Evolutionary conservation across 768 basidiomycete species (phyloP).

Genomic region (Lyophyllum shimeji): DNA sequence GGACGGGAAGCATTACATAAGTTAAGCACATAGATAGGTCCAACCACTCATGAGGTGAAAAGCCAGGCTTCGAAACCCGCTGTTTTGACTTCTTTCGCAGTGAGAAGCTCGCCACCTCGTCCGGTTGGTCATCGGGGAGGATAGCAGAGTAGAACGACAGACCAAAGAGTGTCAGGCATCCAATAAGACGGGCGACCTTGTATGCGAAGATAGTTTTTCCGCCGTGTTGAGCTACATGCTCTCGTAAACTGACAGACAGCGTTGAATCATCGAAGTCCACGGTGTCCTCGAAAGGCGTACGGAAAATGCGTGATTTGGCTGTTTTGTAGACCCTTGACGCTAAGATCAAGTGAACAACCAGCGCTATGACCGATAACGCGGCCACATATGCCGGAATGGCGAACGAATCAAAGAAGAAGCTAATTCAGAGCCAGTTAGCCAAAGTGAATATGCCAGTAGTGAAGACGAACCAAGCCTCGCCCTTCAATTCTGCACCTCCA

Average conservation of each 20-base stretch:
- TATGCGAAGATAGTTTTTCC: conserved; percentile 47
- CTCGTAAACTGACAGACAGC: conserved; percentile 29
- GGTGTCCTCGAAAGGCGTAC: conserved; percentile 1
- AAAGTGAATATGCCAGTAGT: background rate
- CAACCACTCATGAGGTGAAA: conserved; percentile 26
- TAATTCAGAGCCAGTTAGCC: background rate
- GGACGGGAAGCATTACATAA: conserved; percentile 23
- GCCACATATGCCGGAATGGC: conserved; percentile 19
- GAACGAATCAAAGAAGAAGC: conserved; percentile 12
- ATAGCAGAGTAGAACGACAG: conserved; percentile 46
- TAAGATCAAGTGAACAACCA: conserved; percentile 16
- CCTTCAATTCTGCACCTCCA: background rate
- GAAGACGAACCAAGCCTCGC: background rate
- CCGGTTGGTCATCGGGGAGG: conserved; percentile 24
- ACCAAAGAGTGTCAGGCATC: conserved; percentile 46
- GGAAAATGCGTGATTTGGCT: conserved; percentile 5
- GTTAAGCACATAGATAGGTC: conserved; percentile 30
- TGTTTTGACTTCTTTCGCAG: conserved; percentile 29
- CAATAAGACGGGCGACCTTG: conserved; percentile 45
- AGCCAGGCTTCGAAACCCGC: conserved; percentile 9
- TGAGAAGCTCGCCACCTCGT: conserved; percentile 3
- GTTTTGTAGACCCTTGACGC: conserved; percentile 4
- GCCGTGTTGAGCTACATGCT: conserved; percentile 42
- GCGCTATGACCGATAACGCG: conserved; percentile 11
- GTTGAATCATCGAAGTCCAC: background rate